Evolutionary conservation across 805 yeast species (phyloP).

Genomic region (Wickerhamomyces chambardii): DNA sequence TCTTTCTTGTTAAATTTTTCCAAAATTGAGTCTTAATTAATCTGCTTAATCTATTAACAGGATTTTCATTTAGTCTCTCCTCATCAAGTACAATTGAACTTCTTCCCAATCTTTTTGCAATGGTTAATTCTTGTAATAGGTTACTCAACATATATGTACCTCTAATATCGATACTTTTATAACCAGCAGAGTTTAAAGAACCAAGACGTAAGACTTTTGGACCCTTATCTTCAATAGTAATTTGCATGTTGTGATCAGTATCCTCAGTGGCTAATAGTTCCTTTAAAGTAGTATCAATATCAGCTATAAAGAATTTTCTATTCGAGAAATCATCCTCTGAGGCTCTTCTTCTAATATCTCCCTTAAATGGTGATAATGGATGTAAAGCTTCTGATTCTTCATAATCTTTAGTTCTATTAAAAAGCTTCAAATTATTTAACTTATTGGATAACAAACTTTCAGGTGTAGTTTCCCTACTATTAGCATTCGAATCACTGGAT

Average conservation of each 20-base stretch:
- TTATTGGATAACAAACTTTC: too few relatives aligned
- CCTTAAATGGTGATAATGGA: slow-evolving; percentile 2
- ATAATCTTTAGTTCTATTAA: too few relatives aligned
- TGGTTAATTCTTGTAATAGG: slow-evolving; percentile 78
- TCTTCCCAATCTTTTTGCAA: slow-evolving; percentile 76
- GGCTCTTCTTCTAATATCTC: slow-evolving; percentile 35
- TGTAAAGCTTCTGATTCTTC: too few relatives aligned
- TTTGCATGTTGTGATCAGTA: slow-evolving; percentile 78
- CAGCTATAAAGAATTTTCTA: slow-evolving; percentile 57
- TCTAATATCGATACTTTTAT: slow-evolving; percentile 57
- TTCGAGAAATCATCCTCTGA: slow-evolving; percentile 38
- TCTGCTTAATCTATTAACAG: slow-evolving; percentile 68
- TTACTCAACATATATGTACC: slow-evolving; percentile 90
- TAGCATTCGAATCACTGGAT: too few relatives aligned
- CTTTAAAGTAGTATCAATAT: slow-evolving; percentile 64
- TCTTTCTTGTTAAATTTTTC: slow-evolving; percentile 65
- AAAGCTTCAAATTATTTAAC: too few relatives aligned
- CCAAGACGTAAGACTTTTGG: slow-evolving; percentile 76
- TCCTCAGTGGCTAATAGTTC: slow-evolving; percentile 71
- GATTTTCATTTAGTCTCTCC: slow-evolving; percentile 77
- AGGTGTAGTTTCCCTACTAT: too few relatives aligned
- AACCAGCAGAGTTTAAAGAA: slow-evolving; percentile 81
- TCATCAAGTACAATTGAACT: slow-evolving; percentile 76
- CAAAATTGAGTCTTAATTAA: slow-evolving; percentile 73
- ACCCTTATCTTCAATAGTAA: slow-evolving; percentile 78